phyloP scores from a whole-genome alignment of 1,284 basidiomycete species.

The Trichosporon ovoides region DNA sequence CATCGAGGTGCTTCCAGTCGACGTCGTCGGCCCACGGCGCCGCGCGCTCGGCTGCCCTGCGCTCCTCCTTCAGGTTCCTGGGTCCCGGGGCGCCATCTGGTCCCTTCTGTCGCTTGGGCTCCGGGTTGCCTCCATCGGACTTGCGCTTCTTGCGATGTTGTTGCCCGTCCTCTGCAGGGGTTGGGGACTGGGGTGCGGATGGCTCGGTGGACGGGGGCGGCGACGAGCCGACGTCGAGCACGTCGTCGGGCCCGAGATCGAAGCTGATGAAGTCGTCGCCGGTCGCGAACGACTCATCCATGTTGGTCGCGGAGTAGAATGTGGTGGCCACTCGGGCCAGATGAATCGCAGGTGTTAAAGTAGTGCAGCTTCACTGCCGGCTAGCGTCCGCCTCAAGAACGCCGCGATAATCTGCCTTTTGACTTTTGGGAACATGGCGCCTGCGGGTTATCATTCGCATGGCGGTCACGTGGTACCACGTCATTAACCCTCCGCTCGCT shows the following conservation, averaged over 20 bases:
- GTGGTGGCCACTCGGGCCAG: constrained; percentile 1
- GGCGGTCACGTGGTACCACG: constrained; percentile 1
- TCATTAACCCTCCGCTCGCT: background rate
- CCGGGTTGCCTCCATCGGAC: background rate
- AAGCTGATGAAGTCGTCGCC: constrained; percentile 22
- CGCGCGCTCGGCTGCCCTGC: constrained; percentile 58
- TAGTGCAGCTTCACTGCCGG: background rate
- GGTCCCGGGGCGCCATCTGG: constrained; percentile 43
- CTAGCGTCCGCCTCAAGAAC: no score
- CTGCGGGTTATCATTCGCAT: background rate
- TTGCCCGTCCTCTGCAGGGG: background rate
- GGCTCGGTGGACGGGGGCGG: background rate
- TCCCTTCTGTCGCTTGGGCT: constrained; percentile 1
- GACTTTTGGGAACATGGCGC: background rate
- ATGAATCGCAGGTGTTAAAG: constrained; percentile 1
- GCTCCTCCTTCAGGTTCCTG: constrained; percentile 59
- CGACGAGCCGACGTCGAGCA: background rate
- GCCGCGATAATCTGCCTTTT: background rate
- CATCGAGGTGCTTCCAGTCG: constrained; percentile 69
- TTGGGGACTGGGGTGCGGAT: background rate
- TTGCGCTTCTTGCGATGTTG: constrained; percentile 3
- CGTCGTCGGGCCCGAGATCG: background rate
- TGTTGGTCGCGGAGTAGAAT: background rate
- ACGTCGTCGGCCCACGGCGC: constrained; percentile 76
- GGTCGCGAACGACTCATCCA: constrained; percentile 8